phyloP scores from a whole-genome alignment of 1,284 basidiomycete genomes.

The Malassezia nana region DNA sequence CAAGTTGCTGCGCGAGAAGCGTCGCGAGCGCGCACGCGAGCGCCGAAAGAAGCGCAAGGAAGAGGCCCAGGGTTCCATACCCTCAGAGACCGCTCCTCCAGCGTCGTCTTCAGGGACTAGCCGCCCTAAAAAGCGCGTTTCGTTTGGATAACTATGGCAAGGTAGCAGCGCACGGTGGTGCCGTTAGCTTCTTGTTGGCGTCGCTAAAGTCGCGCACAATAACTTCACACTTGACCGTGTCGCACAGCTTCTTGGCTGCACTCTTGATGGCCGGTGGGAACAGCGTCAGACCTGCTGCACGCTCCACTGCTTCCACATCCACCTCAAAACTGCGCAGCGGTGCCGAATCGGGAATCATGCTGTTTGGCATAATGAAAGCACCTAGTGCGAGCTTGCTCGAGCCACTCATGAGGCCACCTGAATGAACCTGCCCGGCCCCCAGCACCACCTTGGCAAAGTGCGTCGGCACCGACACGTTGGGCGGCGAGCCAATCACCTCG shows the following conservation, averaged over 20 bases:
- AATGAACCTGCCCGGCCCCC: conserved; percentile 52
- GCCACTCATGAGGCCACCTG: neutral
- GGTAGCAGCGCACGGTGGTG: neutral
- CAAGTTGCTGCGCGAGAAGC: conserved; percentile 5
- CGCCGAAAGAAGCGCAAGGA: conserved; percentile 7
- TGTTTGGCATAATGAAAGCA: conserved; percentile 47
- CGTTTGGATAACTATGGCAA: conserved; percentile 9
- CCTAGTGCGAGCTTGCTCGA: conserved; percentile 23
- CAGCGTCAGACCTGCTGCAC: conserved; percentile 74
- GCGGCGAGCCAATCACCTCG: conserved; percentile 78
- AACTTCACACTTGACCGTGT: conserved; percentile 35
- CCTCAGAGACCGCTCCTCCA: neutral
- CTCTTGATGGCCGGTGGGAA: conserved; percentile 75
- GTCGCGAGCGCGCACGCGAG: conserved; percentile 12
- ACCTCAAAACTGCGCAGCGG: conserved; percentile 38
- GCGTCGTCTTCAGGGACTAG: neutral
- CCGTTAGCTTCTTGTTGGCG: conserved; percentile 7
- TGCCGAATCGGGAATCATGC: conserved; percentile 39
- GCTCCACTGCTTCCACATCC: conserved; percentile 73
- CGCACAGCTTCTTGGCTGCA: conserved; percentile 74
- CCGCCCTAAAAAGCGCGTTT: conserved; percentile 11
- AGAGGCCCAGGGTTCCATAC: neutral
- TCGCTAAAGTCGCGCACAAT: conserved; percentile 36
- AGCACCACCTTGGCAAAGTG: conserved; percentile 96
- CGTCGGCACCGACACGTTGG: conserved; percentile 82